phyloP scores from a whole-genome alignment of 208 protist genomes.

The Trypanosoma theileri region DNA sequence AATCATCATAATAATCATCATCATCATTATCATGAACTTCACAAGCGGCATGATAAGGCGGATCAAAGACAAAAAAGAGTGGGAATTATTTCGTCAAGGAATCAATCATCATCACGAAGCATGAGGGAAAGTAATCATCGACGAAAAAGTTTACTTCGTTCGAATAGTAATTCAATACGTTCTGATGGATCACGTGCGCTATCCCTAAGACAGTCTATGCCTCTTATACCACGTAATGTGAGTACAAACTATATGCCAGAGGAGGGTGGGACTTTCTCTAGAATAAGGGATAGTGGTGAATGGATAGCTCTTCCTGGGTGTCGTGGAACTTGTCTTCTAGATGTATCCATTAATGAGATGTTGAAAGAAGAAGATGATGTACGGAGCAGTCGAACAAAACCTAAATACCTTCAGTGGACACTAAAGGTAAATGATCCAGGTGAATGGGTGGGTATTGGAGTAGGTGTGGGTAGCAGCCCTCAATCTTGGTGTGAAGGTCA shows the following conservation, averaged over 20 bases:
- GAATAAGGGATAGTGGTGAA: neutral
- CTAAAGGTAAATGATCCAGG: slow-evolving; percentile 75
- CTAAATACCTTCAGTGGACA: slow-evolving; percentile 50
- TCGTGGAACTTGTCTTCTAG: slow-evolving; percentile 70
- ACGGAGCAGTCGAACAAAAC: slow-evolving; percentile 20
- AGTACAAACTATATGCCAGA: no score
- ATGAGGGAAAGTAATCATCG: no score
- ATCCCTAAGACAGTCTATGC: no score
- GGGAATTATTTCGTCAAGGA: no score
- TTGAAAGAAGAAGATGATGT: slow-evolving; percentile 30
- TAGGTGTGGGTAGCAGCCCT: slow-evolving; percentile 73
- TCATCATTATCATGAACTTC: neutral
- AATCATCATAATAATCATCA: neutral
- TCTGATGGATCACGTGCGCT: no score
- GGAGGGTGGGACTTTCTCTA: no score
- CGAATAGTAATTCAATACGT: no score
- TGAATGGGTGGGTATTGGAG: slow-evolving; percentile 86
- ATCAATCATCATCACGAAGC: no score
- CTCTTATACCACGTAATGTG: no score
- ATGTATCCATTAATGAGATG: slow-evolving; percentile 64
- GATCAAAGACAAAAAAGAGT: no score
- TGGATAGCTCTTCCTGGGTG: slow-evolving; percentile 57
- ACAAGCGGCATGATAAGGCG: no score
- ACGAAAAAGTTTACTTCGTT: no score
- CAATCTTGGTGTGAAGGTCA: slow-evolving; percentile 50